Conservation (phyloP, 805 yeast species). For the Saitoella complicata region DNA sequence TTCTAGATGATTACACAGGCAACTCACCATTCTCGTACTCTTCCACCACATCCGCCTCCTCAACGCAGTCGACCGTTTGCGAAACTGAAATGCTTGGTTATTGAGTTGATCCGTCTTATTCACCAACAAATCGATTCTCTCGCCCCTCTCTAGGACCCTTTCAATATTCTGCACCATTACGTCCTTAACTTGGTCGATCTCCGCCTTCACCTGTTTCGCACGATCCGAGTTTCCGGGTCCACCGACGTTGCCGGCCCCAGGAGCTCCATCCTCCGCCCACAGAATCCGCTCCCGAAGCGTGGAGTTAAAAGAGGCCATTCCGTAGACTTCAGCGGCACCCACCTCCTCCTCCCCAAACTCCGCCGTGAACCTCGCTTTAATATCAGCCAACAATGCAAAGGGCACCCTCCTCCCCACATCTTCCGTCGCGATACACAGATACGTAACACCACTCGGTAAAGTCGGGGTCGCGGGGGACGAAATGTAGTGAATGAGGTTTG, state of each 20-base stretch:
- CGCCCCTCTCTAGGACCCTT: slow-evolving; percentile 60
- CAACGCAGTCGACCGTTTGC: slow-evolving; percentile 47
- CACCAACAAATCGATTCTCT: slow-evolving; percentile 51
- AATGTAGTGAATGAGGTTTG: slow-evolving; percentile 19
- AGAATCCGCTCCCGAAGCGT: slow-evolving; percentile 9
- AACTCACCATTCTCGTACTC: slow-evolving; percentile 9
- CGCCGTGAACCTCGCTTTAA: slow-evolving; percentile 12
- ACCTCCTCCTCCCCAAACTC: slow-evolving; percentile 9
- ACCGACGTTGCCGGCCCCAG: slow-evolving; percentile 3
- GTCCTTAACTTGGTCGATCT: slow-evolving; percentile 47
- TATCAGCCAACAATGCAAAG: slow-evolving; percentile 13
- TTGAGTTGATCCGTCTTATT: slow-evolving; percentile 66
- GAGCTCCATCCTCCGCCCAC: too few relatives aligned
- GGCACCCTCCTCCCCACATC: slow-evolving; percentile 16
- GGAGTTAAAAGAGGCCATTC: slow-evolving; percentile 8
- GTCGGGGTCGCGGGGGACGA: slow-evolving; percentile 14
- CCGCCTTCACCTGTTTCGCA: slow-evolving; percentile 21
- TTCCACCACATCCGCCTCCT: slow-evolving; percentile 49
- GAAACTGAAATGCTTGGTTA: slow-evolving; percentile 48
- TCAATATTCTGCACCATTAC: slow-evolving; percentile 62
- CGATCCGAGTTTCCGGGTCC: slow-evolving; percentile 6
- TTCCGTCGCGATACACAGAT: slow-evolving; percentile 15
- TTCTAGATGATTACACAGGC: too few relatives aligned
- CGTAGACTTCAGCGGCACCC: slow-evolving; percentile 10
- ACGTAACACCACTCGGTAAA: slow-evolving; percentile 18